Percentiles rank a stretch among this genome's conserved stretches.
Conservation (phyloP, 2,329 filamentous ascomycete genomes). For the Chaetomium globosum region DNA sequence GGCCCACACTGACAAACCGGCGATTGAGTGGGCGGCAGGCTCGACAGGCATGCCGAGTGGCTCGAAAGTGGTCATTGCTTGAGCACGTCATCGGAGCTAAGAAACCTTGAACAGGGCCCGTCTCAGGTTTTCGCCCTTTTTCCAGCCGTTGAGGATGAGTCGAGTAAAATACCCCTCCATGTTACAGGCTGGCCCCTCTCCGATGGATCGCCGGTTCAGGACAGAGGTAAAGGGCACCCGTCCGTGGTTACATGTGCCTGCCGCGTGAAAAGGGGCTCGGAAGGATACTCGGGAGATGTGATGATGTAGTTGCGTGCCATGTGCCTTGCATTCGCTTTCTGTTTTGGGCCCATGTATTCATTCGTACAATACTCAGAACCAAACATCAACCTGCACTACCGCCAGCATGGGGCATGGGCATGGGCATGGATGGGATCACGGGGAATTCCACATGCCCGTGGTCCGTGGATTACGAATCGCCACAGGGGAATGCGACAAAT, state of each 20-base stretch:
- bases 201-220: slow-evolving; percentile 10
- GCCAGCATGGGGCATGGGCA: background rate
- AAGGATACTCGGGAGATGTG: background rate
- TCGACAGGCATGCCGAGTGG: no score
- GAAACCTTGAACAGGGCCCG: slow-evolving; percentile 14
- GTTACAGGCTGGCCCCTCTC: slow-evolving; percentile 8
- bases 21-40: slow-evolving; percentile 1
- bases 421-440: background rate
- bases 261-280: background rate
- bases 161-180: slow-evolving; percentile 7
- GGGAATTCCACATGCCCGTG: background rate
- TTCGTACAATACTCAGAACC: no score
- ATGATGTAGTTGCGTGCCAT: background rate
- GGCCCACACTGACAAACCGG: slow-evolving; percentile 6
- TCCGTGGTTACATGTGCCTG: background rate
- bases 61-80: slow-evolving; percentile 15
- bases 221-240: slow-evolving; percentile 1
- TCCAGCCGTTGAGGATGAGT: background rate
- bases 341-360: background rate
- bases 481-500: background rate
- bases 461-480: slow-evolving; percentile 4
- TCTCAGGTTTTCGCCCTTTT: slow-evolving; percentile 18
- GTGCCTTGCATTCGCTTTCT: background rate
- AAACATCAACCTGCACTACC: background rate
- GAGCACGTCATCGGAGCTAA: slow-evolving; percentile 39